Conservation (phyloP, 768 basidiomycete genomes). For the Mycena polygramma region DNA sequence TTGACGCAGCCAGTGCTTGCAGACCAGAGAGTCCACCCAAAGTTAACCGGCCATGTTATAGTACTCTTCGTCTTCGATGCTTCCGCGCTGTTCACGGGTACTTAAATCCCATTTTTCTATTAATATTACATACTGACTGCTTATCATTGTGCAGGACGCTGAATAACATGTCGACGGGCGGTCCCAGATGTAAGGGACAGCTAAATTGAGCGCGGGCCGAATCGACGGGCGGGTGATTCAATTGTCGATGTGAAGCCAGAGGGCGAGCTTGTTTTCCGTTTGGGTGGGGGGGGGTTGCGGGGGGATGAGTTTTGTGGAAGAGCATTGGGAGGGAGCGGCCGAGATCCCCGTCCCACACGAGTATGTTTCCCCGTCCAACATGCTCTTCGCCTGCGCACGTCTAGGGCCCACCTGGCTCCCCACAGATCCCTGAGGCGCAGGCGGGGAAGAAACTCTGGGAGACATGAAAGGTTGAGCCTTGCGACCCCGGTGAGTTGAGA, state of each 20-base stretch:
- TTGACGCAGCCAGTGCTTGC: background rate
- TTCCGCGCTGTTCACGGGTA: slow-evolving; percentile 38
- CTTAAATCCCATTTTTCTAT: slow-evolving; percentile 25
- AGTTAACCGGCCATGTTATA: slow-evolving; percentile 33
- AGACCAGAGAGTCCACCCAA: slow-evolving; percentile 18
- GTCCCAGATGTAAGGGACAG: slow-evolving; percentile 11
- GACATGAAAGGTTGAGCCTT: slow-evolving; percentile 22
- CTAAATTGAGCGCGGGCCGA: slow-evolving; percentile 12
- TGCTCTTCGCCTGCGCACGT: slow-evolving; percentile 30
- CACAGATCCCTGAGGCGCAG: slow-evolving; percentile 21
- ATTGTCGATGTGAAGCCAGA: slow-evolving; percentile 17
- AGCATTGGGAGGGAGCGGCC: background rate
- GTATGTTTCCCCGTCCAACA: slow-evolving; percentile 29
- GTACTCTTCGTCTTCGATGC: slow-evolving; percentile 31
- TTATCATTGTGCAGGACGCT: slow-evolving; percentile 15
- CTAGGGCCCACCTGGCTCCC: slow-evolving; percentile 27
- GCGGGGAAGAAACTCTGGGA: slow-evolving; percentile 21
- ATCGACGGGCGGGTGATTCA: slow-evolving; percentile 12
- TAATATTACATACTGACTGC: slow-evolving; percentile 31
- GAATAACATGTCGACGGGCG: slow-evolving; percentile 7
- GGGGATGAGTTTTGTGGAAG: slow-evolving; percentile 12
- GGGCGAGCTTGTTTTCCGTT: slow-evolving; percentile 19
- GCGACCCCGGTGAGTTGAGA: slow-evolving; percentile 1
- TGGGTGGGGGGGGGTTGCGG: slow-evolving; percentile 13
- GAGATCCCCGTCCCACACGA: slow-evolving; percentile 3